Percentiles rank a stretch among this genome's conserved stretches.
Evolutionary conservation across 768 basidiomycete species (phyloP).

Genomic region (Strobilomyces echinocephalus): DNA sequence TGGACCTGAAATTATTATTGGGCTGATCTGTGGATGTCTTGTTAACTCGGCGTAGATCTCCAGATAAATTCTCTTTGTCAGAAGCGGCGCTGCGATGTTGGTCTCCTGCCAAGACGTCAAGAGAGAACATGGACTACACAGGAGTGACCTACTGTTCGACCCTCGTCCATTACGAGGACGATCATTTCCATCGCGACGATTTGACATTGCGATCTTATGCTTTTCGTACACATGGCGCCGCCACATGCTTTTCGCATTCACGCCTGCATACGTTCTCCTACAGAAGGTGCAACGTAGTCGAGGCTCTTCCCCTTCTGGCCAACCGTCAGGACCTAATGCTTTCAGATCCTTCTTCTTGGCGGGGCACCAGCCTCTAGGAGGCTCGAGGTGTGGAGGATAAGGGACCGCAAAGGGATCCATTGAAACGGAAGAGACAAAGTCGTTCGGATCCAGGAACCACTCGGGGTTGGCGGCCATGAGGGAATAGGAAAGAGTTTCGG

Average conservation of each 20-base stretch:
- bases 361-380: slow-evolving; percentile 82
- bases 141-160: slow-evolving; percentile 52
- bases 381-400: slow-evolving; percentile 75
- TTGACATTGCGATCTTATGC: slow-evolving; percentile 87
- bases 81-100: slow-evolving; percentile 47
- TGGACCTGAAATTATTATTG: slow-evolving; percentile 14
- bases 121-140: slow-evolving; percentile 4
- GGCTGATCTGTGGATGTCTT: slow-evolving; percentile 20
- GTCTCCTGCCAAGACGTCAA: slow-evolving; percentile 45
- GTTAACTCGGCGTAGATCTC: slow-evolving; percentile 28
- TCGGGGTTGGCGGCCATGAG: slow-evolving; percentile 71
- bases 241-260: slow-evolving; percentile 92
- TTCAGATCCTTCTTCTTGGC: slow-evolving; percentile 79
- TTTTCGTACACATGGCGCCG: slow-evolving; percentile 84
- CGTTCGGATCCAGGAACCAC: slow-evolving; percentile 72
- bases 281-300: slow-evolving; percentile 81
- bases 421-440: slow-evolving; percentile 50
- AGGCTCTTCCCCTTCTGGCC: slow-evolving; percentile 80
- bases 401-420: slow-evolving; percentile 51
- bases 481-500: slow-evolving; percentile 67
- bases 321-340: slow-evolving; percentile 61
- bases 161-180: slow-evolving; percentile 55
- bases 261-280: slow-evolving; percentile 76
- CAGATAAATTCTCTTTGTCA: slow-evolving; percentile 32
- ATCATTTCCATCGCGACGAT: slow-evolving; percentile 68